Percentiles rank a stretch among this genome's conserved stretches.
Evolutionary conservation across 1,284 basidiomycete species (phyloP).

Genomic region (Polyporus tsugae): DNA sequence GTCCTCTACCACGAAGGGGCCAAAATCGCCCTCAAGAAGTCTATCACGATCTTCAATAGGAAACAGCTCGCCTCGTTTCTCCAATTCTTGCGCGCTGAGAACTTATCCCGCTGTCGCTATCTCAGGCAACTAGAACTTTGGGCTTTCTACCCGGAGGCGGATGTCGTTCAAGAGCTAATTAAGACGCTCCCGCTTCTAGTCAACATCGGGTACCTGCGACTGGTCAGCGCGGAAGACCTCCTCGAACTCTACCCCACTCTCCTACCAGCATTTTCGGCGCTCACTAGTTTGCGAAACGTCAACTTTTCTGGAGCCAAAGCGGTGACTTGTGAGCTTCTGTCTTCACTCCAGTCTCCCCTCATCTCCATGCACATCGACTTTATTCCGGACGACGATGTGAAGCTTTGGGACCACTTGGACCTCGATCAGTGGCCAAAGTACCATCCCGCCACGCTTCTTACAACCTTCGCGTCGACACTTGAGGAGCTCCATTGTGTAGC

Average conservation of each 20-base stretch:
- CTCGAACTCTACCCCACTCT: background rate
- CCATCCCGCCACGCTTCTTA: background rate
- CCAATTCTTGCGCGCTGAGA: background rate
- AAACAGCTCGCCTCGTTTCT: background rate
- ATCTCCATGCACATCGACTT: background rate
- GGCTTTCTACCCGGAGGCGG: background rate
- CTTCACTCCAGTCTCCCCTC: background rate
- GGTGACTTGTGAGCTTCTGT: background rate
- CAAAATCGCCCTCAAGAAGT: background rate
- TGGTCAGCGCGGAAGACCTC: background rate
- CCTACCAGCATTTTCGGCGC: background rate
- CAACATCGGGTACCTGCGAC: background rate
- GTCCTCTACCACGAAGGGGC: background rate
- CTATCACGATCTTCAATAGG: background rate
- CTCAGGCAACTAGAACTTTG: background rate
- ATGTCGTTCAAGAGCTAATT: background rate
- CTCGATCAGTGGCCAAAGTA: background rate
- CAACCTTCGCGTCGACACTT: background rate
- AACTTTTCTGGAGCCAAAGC: background rate
- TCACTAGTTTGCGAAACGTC: background rate
- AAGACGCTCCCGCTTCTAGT: background rate
- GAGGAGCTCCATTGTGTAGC: background rate
- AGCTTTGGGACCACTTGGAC: background rate
- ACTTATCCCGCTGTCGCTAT: background rate
- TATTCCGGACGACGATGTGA: background rate